Base-by-base conservation (phyloP, 2,329 filamentous ascomycete genomes). In the Waltergamsia citrina region DNA sequence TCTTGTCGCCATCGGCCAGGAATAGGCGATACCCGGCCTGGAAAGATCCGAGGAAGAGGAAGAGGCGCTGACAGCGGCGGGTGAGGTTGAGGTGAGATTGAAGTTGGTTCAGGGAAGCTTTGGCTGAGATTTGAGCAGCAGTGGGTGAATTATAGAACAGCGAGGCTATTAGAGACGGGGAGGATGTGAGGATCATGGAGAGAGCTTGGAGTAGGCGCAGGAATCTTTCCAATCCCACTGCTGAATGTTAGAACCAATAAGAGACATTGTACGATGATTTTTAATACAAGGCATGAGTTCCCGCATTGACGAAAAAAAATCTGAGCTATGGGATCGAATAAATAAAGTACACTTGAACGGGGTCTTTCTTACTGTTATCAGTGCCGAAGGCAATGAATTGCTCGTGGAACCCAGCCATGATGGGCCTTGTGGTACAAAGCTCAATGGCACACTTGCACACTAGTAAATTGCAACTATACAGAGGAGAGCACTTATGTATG, bases 21-120 rank as follows among this genome's bases (percentile, higher is more conserved):
- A 63, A 72, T 20, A 62, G 47, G 3, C 50, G 47, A 48, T 65
- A 67, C 2, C 75, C 71, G 3, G 58, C 50, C 17, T 60, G 50
- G 43, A 83, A 78, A 32, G 64, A 67, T 29, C 76, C 73, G 34
- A 82, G 55, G 50, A 80, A 85, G 46, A 78, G 76, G 51, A 84
- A 81, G 37, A 82, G 60, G 10, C 82, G 74, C 49, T 85, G 68
- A 54, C 73, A 77, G 16, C 80, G 71, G 24, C 82, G 67, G 14
- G 58, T 56, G 28, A 72, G 47, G 40, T 62, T 66, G 35, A 75
- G 47, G 25, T 59, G 60, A 29, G 47, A 40, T 38, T 59, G 57
- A 14, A 74, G 46, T 5, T 43, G 33, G 23, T 43, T 35, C 20
- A 64, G 53, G 21, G 56, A 51, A 7, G 50, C 38, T n/a, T 47